Evolutionary conservation across 2,329 filamentous ascomycete species (phyloP), one percentile per base, ranked within the genome.

Genomic region (Cryphonectria nitschkei): DNA sequence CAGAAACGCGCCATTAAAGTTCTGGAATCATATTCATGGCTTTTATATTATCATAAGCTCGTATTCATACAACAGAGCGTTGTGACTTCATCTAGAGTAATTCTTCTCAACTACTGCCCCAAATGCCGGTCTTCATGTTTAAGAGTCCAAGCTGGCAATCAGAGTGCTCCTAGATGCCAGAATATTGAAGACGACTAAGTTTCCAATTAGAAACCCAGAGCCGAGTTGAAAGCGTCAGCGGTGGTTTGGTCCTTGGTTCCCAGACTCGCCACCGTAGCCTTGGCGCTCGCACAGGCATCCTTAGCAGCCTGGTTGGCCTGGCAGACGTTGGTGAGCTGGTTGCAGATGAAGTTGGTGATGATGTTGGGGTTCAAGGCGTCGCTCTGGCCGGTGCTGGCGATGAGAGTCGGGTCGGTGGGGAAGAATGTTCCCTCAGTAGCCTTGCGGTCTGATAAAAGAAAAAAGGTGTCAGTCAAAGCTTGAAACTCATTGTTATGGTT

Each of bases 311-410:
- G 82, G 77, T 88, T 88, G 65, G 87, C 87, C 22, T 81, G 80
- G 79, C 88, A 90, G 34, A 87, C 85, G 77, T 89, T 90, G 72
- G 81, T 85, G 68, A 90, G 81, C 78, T 89, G 86, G 79, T 90
- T 86, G 80, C 86, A 88, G 75, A 90, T 85, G 26, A 86, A 83
- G 80, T 88, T 89, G 76, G 86, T 89, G 81, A 90, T 90, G 81
- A 90, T 90, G 80, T 86, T 87, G 54, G 87, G 88, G 84, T 89
- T 89, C 16, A 89, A 79, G 50, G 87, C 87, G 72, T 89, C 87
- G 72, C 84, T 78, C 78, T 89, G 70, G 39, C 68, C 68, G 62
- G 61, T 69, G 62, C 69, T 70, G 46, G 61, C 70, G 26, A 72
- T 50, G 43, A 72, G 68, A 14, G 22, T 50, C 3, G 70, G 46